Conservation (phyloP, 495 filamentous ascomycete genomes). For the Apodospora peruviana region DNA sequence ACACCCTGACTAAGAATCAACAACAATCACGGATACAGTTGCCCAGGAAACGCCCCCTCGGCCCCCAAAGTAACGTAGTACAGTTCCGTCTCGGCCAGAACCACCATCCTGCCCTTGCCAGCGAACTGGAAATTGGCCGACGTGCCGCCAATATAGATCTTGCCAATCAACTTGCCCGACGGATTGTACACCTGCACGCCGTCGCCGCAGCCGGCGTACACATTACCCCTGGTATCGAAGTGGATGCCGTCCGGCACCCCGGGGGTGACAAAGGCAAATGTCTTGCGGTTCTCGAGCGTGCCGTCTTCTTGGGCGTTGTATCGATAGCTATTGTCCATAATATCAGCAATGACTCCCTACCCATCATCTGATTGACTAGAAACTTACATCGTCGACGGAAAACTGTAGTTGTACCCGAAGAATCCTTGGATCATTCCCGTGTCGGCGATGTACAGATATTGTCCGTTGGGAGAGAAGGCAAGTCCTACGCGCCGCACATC, state of each 20-base stretch:
- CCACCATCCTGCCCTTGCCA: slow-evolving; percentile 47
- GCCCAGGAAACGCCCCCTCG: slow-evolving; percentile 26
- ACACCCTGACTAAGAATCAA: not conserved
- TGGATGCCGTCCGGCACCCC: slow-evolving; percentile 57
- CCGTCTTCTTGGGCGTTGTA: slow-evolving; percentile 33
- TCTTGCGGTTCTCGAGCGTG: slow-evolving; percentile 33
- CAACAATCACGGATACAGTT: slow-evolving; percentile 10
- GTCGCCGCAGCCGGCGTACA: slow-evolving; percentile 54
- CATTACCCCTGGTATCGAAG: slow-evolving; percentile 50
- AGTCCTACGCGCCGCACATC: too few species aligned
- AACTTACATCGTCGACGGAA: slow-evolving; percentile 32
- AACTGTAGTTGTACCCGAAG: slow-evolving; percentile 27
- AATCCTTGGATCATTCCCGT: slow-evolving; percentile 40
- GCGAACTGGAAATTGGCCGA: slow-evolving; percentile 54
- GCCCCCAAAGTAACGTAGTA: slow-evolving; percentile 42
- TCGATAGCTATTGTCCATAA: slow-evolving; percentile 29
- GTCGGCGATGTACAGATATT: slow-evolving; percentile 49
- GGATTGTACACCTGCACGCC: slow-evolving; percentile 55
- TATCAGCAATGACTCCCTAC: too few species aligned
- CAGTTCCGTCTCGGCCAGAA: slow-evolving; percentile 42
- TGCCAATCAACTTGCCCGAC: slow-evolving; percentile 52
- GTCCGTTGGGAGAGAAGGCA: slow-evolving; percentile 47
- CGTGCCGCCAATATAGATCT: slow-evolving; percentile 39
- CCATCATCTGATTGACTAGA: not conserved
- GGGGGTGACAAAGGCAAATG: slow-evolving; percentile 50